These are phyloP conservation scores for Solanum raphanifolium DNA, from an alignment of 257 asterid genomes.

Conservation along the genomic window DNA sequence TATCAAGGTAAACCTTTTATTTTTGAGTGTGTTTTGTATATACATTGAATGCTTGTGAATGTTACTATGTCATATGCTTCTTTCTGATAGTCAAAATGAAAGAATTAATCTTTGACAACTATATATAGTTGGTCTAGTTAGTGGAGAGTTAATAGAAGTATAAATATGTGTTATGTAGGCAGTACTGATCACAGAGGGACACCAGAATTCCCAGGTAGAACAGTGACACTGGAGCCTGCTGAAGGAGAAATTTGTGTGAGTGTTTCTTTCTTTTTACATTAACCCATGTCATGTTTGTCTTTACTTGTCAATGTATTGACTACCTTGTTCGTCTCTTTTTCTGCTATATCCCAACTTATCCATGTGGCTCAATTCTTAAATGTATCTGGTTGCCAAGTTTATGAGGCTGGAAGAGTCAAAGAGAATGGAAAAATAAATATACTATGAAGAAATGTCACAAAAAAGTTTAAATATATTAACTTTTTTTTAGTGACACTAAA, in stretches of 20 bases:
- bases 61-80: background rate
- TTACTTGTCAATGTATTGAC: background rate
- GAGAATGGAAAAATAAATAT: background rate
- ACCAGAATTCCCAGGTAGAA: conserved; percentile 83
- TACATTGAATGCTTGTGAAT: background rate
- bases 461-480: background rate
- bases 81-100: background rate
- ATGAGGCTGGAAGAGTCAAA: background rate
- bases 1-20: conserved; percentile 50
- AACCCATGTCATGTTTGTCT: background rate
- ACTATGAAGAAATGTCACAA: background rate
- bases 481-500: background rate
- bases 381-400: background rate
- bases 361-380: background rate
- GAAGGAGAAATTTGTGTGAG: conserved; percentile 70
- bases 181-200: conserved; percentile 99
- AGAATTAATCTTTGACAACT: background rate
- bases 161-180: conserved; percentile 25
- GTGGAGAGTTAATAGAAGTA: background rate
- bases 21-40: background rate
- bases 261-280: background rate
- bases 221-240: conserved; percentile 86
- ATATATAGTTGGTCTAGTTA: background rate
- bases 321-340: background rate
- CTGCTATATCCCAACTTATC: background rate